These are phyloP conservation scores for Porodaedalea pini DNA, from an alignment of 1,284 basidiomycete genomes.

Conservation along the genomic window DNA sequence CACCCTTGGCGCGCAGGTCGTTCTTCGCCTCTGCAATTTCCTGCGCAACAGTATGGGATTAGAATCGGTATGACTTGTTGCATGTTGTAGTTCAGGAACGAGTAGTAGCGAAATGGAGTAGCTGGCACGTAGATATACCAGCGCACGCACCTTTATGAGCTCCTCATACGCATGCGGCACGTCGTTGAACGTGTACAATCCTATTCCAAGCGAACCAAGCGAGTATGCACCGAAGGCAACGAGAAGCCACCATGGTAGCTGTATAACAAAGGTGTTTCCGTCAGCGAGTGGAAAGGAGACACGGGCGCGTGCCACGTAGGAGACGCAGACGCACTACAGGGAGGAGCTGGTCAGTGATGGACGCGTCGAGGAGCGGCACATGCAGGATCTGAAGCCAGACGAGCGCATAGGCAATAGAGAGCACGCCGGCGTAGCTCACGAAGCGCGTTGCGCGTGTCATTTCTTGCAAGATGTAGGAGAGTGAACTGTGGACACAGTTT, in stretches of 20 bases:
- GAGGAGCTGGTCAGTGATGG: constrained; percentile 36
- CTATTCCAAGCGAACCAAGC: constrained; percentile 45
- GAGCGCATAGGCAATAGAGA: constrained; percentile 39
- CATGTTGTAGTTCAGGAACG: neutral
- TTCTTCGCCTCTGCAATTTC: constrained; percentile 48
- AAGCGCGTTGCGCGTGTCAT: constrained; percentile 44
- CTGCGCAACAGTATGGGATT: constrained; percentile 23
- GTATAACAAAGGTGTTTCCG: neutral
- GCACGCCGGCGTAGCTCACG: constrained; percentile 32
- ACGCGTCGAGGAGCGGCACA: constrained; percentile 37
- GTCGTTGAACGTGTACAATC: constrained; percentile 46
- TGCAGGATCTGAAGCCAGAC: constrained; percentile 38
- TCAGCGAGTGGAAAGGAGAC: neutral
- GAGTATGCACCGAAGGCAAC: constrained; percentile 50
- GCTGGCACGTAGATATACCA: neutral
- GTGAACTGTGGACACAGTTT: no score
- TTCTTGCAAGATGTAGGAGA: no score
- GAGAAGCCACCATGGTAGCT: constrained; percentile 53
- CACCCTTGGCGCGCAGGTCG: constrained; percentile 46
- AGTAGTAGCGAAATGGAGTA: neutral
- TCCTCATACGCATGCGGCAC: constrained; percentile 51
- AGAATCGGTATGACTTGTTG: no score
- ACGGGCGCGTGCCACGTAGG: neutral
- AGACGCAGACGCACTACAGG: constrained; percentile 44
- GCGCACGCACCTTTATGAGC: constrained; percentile 37